A percentile compares a stretch with the other conserved stretches of the same genome.
Conservation (phyloP, 257 asterid genomes). For the Verbena officinalis region DNA sequence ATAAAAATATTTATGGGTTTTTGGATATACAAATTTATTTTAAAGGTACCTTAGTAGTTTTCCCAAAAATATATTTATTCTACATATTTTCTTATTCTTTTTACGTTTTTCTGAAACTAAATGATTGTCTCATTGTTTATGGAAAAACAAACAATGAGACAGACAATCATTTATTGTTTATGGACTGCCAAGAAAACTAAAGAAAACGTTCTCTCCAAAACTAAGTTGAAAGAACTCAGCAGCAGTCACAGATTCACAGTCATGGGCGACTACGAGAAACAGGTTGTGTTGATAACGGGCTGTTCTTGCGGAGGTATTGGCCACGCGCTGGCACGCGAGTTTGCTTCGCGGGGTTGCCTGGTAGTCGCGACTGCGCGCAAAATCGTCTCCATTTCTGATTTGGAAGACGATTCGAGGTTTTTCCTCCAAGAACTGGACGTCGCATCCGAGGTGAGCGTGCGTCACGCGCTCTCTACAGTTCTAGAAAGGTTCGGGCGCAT, state of each 20-base stretch:
- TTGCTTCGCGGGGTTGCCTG: constrained; percentile 69
- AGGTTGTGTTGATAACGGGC: constrained; percentile 77
- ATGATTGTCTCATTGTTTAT: too few species aligned
- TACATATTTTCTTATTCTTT: too few species aligned
- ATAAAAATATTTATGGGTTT: too few species aligned
- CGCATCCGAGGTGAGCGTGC: constrained; percentile 68
- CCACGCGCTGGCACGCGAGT: constrained; percentile 80
- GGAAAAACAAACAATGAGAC: too few species aligned
- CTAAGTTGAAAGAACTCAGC: neutral
- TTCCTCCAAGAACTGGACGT: constrained; percentile 78
- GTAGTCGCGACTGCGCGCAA: constrained; percentile 94
- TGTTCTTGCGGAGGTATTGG: constrained; percentile 93
- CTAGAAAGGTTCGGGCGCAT: constrained; percentile 72
- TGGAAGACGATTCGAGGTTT: constrained; percentile 63
- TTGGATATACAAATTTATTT: too few species aligned
- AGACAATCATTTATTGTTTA: too few species aligned
- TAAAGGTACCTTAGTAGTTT: too few species aligned
- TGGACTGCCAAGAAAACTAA: too few species aligned
- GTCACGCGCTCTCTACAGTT: constrained; percentile 55
- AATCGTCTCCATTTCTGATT: constrained; percentile 60
- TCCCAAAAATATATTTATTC: too few species aligned
- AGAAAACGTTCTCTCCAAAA: too few species aligned
- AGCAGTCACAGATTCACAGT: neutral
- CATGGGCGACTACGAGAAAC: constrained; percentile 43
- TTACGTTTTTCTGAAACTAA: too few species aligned